A percentile compares a stretch with the other conserved stretches of the same genome.
phyloP scores from a whole-genome alignment of 169 alveolate species.

The Cryptosporidium bovis region DNA sequence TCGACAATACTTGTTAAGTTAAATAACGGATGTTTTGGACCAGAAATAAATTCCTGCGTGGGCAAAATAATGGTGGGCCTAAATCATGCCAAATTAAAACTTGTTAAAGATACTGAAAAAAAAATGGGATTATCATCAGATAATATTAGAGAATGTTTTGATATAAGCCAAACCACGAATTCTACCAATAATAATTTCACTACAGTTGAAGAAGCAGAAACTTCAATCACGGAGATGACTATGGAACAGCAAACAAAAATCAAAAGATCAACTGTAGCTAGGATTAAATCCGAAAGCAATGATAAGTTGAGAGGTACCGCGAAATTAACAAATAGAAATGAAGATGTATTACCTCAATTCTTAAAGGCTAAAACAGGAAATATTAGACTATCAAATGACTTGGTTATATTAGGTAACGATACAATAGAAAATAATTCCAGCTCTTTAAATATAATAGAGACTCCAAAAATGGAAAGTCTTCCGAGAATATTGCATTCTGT shows the following conservation, averaged over 20 bases:
- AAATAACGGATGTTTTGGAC: conserved; percentile 36
- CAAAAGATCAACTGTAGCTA: not conserved
- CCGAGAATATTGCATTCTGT: conserved; percentile 49
- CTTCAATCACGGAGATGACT: not conserved
- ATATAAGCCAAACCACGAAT: not conserved
- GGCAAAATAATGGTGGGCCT: conserved; percentile 9
- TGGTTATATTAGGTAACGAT: not conserved
- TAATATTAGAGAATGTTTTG: not conserved
- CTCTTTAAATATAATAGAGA: conserved; percentile 1
- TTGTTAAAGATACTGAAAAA: conserved; percentile 28
- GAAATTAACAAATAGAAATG: not conserved
- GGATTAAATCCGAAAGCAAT: not conserved
- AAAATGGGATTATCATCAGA: conserved; percentile 14
- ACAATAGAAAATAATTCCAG: not conserved
- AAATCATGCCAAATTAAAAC: conserved; percentile 23
- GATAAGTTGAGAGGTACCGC: not conserved
- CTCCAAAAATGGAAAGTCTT: conserved; percentile 16
- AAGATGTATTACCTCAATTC: not conserved
- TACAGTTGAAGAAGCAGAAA: not conserved
- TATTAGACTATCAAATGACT: not conserved
- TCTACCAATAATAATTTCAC: not conserved
- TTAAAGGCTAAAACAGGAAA: too few species aligned
- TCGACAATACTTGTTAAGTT: conserved; percentile 33
- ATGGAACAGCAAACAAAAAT: not conserved
- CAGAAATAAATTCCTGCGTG: not conserved